These are phyloP conservation scores for Colletotrichum abscissum DNA, from an alignment of 2,329 filamentous ascomycete genomes.

Conservation along the genomic window DNA sequence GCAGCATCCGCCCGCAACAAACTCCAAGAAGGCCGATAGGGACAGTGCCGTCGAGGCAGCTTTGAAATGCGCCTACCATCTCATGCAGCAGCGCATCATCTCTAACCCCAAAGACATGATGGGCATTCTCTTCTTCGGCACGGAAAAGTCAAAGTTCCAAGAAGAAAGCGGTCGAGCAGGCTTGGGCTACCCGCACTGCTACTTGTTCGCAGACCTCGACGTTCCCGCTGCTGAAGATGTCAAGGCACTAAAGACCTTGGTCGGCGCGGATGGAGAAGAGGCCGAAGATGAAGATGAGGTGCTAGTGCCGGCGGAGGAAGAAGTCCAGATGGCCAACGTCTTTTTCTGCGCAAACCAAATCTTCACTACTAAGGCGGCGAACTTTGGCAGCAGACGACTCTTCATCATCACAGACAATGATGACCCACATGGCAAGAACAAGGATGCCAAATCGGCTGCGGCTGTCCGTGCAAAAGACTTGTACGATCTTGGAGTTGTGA, in stretches of 20 bases:
- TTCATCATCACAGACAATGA: constrained; percentile 98
- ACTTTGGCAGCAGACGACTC: constrained; percentile 91
- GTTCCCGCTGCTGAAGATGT: constrained; percentile 89
- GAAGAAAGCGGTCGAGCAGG: constrained; percentile 71
- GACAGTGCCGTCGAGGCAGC: constrained; percentile 86
- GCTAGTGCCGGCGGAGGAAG: constrained; percentile 75
- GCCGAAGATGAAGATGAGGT: constrained; percentile 78
- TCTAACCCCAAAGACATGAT: constrained; percentile 98
- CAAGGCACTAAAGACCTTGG: constrained; percentile 78
- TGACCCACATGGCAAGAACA: constrained; percentile 80
- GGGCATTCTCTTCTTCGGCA: constrained; percentile 92
- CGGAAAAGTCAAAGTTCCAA: constrained; percentile 83
- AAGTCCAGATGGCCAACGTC: constrained; percentile 85
- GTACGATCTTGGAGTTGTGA: constrained; percentile 90
- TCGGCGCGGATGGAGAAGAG: constrained; percentile 85
- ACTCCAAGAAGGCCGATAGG: constrained; percentile 80
- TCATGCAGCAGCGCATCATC: constrained; percentile 99
- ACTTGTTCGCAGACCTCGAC: constrained; percentile 88
- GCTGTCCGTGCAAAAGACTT: constrained; percentile 92
- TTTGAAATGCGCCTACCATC: constrained; percentile 90
- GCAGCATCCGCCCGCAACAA: constrained; percentile 68
- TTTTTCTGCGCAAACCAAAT: constrained; percentile 97
- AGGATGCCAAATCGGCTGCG: constrained; percentile 78
- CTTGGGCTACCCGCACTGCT: constrained; percentile 87
- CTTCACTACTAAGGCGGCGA: constrained; percentile 93